Conservation (phyloP, 73 alveolate genomes). For the Symbiodinium pilosum region DNA sequence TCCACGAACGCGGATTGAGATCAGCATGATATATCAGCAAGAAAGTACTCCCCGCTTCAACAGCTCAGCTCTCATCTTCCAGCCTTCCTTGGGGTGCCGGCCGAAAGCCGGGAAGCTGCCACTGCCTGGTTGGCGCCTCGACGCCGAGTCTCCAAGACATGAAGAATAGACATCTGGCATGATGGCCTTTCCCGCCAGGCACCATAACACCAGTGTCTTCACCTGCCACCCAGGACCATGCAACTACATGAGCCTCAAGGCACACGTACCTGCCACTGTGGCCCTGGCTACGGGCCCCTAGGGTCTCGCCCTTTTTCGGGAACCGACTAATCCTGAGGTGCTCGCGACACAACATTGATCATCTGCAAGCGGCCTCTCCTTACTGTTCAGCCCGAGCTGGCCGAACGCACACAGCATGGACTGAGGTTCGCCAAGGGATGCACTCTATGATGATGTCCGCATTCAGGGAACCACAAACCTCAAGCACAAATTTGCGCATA, state of each 20-base stretch:
- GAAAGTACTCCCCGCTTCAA: no score
- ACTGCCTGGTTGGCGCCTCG: slow-evolving; percentile 82
- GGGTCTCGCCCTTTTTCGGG: slow-evolving; percentile 80
- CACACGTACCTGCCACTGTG: neutral
- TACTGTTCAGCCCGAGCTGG: neutral
- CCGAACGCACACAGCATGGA: no score
- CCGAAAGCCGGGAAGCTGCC: slow-evolving; percentile 80
- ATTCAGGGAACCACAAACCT: slow-evolving; percentile 84
- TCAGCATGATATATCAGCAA: no score
- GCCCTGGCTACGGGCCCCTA: slow-evolving; percentile 51
- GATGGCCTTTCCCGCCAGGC: slow-evolving; percentile 77
- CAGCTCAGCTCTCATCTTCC: no score
- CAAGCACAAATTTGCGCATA: neutral
- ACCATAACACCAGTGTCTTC: slow-evolving; percentile 83
- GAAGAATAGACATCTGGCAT: no score
- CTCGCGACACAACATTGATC: neutral
- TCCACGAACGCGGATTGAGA: no score
- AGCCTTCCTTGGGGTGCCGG: slow-evolving; percentile 75
- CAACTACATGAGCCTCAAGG: neutral
- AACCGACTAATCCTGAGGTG: slow-evolving; percentile 46
- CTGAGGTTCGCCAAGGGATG: neutral
- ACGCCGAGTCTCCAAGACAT: no score
- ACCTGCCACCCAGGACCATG: no score
- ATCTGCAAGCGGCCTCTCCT: neutral
- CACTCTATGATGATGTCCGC: slow-evolving; percentile 72